Base-by-base conservation (phyloP, 106 monocot species). In the Dioscorea dumetorum region DNA sequence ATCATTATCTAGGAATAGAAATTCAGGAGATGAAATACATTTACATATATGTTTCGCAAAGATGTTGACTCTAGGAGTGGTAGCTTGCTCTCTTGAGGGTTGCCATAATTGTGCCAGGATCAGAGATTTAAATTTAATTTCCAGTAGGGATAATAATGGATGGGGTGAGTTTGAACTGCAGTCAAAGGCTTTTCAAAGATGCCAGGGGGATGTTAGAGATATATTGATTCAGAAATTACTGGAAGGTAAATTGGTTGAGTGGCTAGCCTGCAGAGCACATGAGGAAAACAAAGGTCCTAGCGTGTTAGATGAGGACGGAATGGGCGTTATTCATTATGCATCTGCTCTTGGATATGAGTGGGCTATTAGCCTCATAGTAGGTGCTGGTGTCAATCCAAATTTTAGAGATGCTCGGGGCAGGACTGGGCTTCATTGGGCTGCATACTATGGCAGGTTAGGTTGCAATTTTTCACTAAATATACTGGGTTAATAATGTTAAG, bases 351-450 rank as follows among this genome's bases (percentile, higher is more conserved):
- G 82, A 66, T 82, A 79, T 74, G 73, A 86, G 59, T 82, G 86
- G 86, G 86, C 82, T 51, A 76, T 86, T 62, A 63, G 22, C 34
- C 57, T 78, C 17, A 72, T 86, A 61, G 50, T 82, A 56, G 49
- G 66, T 70, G 69, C 76, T 78, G 81, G 85, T 64, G 78, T 82
- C 49, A 81, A 22, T 68, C 81, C 76, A 24, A 76, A 41, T 67
- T 82, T 82, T 59, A 79, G 86, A 71, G 86, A 86, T 79, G 70
- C 58, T 13, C 70, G 15, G 62, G 86, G 86, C 20, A 70, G 82
- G 54, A 82, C 87, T 77, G 82, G 61, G 11, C 77, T 87, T 67
- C 82, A 87, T 20, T 87, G 87, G 87, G 87, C 87, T 74, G 87
- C 87, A 57, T 69, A 65, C 52, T 83, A 65, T 77, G 82, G 82